Evolutionary conservation across 805 yeast species (phyloP), one percentile per base, ranked within the genome.

Genomic region (Metschnikowia aberdeeniae): DNA sequence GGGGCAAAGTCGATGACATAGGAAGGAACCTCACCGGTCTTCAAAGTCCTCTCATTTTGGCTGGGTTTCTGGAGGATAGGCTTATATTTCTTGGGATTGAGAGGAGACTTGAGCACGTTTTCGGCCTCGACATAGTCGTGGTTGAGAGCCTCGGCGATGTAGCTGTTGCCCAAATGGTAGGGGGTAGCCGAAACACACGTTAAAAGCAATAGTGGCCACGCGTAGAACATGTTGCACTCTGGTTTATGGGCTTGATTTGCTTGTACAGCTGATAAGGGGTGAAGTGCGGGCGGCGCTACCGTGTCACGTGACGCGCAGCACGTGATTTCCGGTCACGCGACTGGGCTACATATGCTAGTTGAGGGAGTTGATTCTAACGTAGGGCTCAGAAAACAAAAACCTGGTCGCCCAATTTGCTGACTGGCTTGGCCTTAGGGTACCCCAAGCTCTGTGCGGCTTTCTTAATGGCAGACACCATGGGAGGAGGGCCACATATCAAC

Each of bases 401-500:
- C 71, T 87, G 92, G 68, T 90, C 96, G 47, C 88, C 95, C 62
- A 87, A 77, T 68, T 89, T 89, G 38, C 95, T 82, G 36, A 90
- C 86, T 5, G 96, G 93, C 67, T 81, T 85, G 40, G 96, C 89
- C 76, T 89, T 89, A 41, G 77, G 76, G 67, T 67, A 90, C 12
- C 96, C 97, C 55, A 89, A 74, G 22, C 77, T 76, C 40, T 68
- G 70, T 34, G 92, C 87, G 45, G 83, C 85, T 70, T 81, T 87
- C 74, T 89, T 90, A 64, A 87, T 77, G 49, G 90, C 84, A 49
- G 86, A 77, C 37, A 84, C 81, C 96, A 90, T 86, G 51, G 92
- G 89, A 49, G 95, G 95, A 39, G 97, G 97, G 36, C 97, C 98
- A 70, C 97, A 90, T 45, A 90, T 67, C 60, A 92, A 78, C 55